phyloP scores from a whole-genome alignment of 805 yeast genomes.

The Vanderwaltozyma tropicalis region DNA sequence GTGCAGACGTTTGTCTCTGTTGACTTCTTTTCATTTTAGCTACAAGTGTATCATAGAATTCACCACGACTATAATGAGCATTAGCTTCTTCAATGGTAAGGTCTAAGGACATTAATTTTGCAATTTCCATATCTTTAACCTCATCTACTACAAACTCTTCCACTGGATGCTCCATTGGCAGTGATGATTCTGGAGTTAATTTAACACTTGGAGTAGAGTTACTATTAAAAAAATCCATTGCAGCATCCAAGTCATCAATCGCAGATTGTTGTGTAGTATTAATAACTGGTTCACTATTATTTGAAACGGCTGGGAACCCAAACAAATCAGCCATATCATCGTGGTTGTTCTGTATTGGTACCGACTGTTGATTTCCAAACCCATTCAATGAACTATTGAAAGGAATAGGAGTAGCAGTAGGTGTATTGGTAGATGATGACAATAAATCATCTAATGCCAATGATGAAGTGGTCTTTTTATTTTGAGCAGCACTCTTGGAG shows the following conservation, averaged over 20 bases:
- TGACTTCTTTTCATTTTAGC: background rate
- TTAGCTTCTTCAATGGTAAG: constrained; percentile 16
- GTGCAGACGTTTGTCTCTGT: background rate
- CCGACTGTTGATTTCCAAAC: background rate
- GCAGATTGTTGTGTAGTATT: background rate
- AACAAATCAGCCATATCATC: constrained; percentile 18
- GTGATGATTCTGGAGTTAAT: background rate
- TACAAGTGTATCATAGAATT: constrained; percentile 16
- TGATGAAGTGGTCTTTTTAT: background rate
- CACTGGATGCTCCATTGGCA: background rate
- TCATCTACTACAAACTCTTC: constrained; percentile 19
- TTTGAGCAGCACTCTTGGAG: background rate
- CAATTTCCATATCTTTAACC: constrained; percentile 28
- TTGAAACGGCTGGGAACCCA: constrained; percentile 3
- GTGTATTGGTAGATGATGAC: background rate
- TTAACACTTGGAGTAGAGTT: background rate
- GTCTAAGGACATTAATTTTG: constrained; percentile 26
- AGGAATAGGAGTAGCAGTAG: background rate
- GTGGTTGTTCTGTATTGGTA: constrained; percentile 1
- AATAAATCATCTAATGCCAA: background rate
- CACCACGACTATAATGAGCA: constrained; percentile 16
- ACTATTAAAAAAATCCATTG: constrained; percentile 3
- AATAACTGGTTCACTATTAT: background rate
- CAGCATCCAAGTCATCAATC: constrained; percentile 16
- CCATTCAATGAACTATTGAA: background rate